A percentile compares a stretch with the other conserved stretches of the same genome.
Evolutionary conservation across 2,329 filamentous ascomycete species (phyloP).

Genomic region (Exophiala sideris): DNA sequence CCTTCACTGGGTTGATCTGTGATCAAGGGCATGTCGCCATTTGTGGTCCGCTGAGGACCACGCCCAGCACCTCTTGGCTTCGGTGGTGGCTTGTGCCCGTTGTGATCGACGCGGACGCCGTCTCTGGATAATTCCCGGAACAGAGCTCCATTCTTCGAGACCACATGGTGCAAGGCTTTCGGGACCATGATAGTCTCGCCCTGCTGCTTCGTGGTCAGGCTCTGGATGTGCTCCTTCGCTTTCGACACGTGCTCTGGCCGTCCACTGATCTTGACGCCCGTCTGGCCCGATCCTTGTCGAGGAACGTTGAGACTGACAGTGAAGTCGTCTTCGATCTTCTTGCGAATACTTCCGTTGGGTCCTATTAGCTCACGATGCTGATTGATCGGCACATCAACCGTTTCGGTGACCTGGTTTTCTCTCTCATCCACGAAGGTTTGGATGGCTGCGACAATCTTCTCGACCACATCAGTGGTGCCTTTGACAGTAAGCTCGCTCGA

Average conservation of each 20-base stretch:
- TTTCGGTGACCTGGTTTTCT: slow-evolving; percentile 75
- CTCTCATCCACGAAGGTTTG: slow-evolving; percentile 77
- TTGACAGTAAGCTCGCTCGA: slow-evolving; percentile 84
- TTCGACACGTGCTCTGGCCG: slow-evolving; percentile 73
- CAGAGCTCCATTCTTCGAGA: slow-evolving; percentile 86
- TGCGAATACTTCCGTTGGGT: slow-evolving; percentile 82
- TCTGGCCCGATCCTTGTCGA: slow-evolving; percentile 78
- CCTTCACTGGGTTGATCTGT: slow-evolving; percentile 76
- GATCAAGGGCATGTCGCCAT: slow-evolving; percentile 73
- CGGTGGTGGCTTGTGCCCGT: slow-evolving; percentile 70
- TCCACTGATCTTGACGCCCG: slow-evolving; percentile 81
- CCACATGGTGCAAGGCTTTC: slow-evolving; percentile 73
- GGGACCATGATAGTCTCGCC: slow-evolving; percentile 85
- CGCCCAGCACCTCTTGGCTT: slow-evolving; percentile 57
- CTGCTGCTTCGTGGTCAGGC: slow-evolving; percentile 78
- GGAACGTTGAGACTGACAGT: slow-evolving; percentile 86
- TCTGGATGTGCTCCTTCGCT: slow-evolving; percentile 79
- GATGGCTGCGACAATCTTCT: slow-evolving; percentile 82
- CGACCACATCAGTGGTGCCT: slow-evolving; percentile 76
- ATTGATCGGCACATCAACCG: slow-evolving; percentile 77
- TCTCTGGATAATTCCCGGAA: slow-evolving; percentile 88
- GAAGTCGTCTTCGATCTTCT: slow-evolving; percentile 80
- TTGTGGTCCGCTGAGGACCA: slow-evolving; percentile 45
- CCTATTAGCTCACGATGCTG: slow-evolving; percentile 92
- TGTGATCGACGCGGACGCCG: slow-evolving; percentile 88